Evolutionary conservation across 1,284 basidiomycete species (phyloP), one percentile per base, ranked within the genome.

Genomic region (Ustilago xerochloae): DNA sequence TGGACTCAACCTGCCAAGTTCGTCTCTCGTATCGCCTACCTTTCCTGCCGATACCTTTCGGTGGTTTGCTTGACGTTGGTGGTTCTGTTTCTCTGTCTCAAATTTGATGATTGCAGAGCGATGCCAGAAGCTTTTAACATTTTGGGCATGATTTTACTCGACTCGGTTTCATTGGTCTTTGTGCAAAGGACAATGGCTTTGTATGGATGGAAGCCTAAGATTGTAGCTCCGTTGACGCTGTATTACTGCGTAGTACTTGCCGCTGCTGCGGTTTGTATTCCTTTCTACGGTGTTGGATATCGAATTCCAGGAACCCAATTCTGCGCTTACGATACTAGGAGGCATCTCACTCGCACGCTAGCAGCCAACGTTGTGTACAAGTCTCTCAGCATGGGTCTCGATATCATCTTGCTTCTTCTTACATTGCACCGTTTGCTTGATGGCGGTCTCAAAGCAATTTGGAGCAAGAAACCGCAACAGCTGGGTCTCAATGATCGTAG

Each of bases 371-470:
- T 68, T 28, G 43, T 59, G 9, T 76, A 57, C 69, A 72, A 65
- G 46, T 22, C 53, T 7, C 18, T 63, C 35, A 26, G 39, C n/a
- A 65, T 76, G 53, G 7, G 39, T 29, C 61, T 72, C 29, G 73
- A 76, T 48, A 30, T 66, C 15, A 38, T 53, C 29, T 1, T 72
- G 50, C 56, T 76, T 3, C 20, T 68, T n/a, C 63, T 76, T 45
- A 76, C 69, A 3, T 38, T 76, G 22, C 68, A 76, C 30, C 57
- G 73, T 4, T 57, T 76, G 16, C 30, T 72, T 22, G 68, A 76
- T 6, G 73, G 73, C 3, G 73, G 73, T 8, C 50, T 76, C 16
- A 32, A 36, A 10, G 55, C 63, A 0, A 20, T 75, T 18, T 56
- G 54, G 18, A 38, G n/a, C 20, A 63, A 59, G 32, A 57, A 57